Conservation (phyloP, 2,329 filamentous ascomycete genomes). For the Pseudogymnoascus sp. region DNA sequence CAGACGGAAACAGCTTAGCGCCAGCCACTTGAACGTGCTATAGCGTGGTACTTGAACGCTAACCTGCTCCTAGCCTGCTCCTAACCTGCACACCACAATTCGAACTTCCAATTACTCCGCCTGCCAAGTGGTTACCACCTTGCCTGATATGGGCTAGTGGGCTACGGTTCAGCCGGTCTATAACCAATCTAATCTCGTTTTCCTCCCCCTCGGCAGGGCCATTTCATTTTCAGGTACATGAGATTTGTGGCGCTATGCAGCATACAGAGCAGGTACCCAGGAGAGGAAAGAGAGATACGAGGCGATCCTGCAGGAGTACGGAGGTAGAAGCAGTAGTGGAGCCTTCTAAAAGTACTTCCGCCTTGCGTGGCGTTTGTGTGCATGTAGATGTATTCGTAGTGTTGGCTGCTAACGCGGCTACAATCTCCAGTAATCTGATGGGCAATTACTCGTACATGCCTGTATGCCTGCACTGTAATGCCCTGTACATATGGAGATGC, state of each 20-base stretch:
- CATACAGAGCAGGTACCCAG: background rate
- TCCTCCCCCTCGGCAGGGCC: background rate
- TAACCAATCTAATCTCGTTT: conserved; percentile 6
- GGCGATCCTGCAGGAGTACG: conserved; percentile 3
- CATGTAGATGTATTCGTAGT: background rate
- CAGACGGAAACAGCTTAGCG: background rate
- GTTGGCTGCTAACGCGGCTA: background rate
- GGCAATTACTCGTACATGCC: background rate
- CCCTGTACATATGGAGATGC: background rate
- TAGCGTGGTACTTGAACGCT: background rate
- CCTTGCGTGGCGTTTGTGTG: background rate
- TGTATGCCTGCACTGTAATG: no score
- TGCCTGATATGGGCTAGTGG: background rate
- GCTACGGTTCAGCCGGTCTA: background rate
- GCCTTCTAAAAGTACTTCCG: background rate
- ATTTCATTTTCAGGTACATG: background rate
- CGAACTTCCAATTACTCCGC: conserved; percentile 9
- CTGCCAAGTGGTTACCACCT: background rate
- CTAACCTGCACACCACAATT: conserved; percentile 6
- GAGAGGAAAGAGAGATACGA: background rate
- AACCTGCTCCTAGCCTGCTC: background rate
- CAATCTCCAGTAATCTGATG: background rate
- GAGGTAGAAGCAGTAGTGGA: conserved; percentile 1
- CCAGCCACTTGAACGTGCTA: background rate
- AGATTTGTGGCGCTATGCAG: background rate